phyloP scores from a whole-genome alignment of 805 yeast species.

The Dipodascopsis tothii region DNA sequence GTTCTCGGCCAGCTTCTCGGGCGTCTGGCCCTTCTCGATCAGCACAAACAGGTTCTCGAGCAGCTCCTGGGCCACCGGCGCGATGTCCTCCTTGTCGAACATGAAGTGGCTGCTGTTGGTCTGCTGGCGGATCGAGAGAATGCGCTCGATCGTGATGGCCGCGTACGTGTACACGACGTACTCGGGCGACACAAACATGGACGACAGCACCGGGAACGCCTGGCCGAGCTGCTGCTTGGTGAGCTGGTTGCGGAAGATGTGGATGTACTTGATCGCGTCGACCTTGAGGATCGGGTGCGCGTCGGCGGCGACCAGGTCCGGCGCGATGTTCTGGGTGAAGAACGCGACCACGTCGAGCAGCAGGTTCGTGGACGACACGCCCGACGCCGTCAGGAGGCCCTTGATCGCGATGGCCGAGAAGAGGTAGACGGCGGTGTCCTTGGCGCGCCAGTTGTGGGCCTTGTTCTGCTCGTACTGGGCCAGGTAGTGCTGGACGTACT shows the following conservation, averaged over 20 bases:
- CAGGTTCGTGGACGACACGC: constrained; percentile 79
- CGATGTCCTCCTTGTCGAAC: constrained; percentile 67
- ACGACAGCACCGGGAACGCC: constrained; percentile 69
- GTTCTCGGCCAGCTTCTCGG: constrained; percentile 90
- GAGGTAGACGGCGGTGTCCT: constrained; percentile 78
- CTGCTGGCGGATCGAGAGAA: constrained; percentile 59
- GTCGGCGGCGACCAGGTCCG: constrained; percentile 54
- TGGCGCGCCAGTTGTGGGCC: constrained; percentile 64
- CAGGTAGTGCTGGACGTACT: constrained; percentile 62
- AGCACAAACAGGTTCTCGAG: constrained; percentile 59
- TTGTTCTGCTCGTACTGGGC: constrained; percentile 40
- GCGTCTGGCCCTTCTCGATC: constrained; percentile 54
- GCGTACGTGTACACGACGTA: constrained; percentile 89
- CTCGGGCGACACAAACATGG: constrained; percentile 55
- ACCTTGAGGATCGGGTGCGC: constrained; percentile 75
- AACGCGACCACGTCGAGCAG: constrained; percentile 80
- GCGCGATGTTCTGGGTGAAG: constrained; percentile 72
- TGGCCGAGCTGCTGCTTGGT: constrained; percentile 75
- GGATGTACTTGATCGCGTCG: constrained; percentile 87
- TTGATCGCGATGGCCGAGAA: constrained; percentile 87
- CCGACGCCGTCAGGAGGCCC: constrained; percentile 77
- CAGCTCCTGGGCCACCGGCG: constrained; percentile 53
- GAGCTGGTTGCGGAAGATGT: constrained; percentile 84
- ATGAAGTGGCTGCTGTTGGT: constrained; percentile 36
- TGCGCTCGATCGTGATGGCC: constrained; percentile 84